phyloP scores from a whole-genome alignment of 805 yeast genomes.

The Zygotorulaspora sp. region DNA sequence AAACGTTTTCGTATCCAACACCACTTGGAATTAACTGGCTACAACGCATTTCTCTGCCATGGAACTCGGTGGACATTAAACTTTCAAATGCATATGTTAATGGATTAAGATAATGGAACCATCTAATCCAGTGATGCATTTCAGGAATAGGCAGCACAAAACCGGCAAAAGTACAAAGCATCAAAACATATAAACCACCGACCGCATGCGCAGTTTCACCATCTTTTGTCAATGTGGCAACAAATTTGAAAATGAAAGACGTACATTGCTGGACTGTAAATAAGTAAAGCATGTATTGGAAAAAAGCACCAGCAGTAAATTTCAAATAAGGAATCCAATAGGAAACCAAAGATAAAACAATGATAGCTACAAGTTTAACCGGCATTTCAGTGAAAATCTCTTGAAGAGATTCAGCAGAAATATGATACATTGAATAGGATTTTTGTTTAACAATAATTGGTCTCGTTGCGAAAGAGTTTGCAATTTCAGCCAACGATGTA shows the following conservation, averaged over 20 bases:
- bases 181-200: conserved; percentile 51
- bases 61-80: conserved; percentile 54
- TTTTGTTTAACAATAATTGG: conserved; percentile 62
- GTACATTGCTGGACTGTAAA: conserved; percentile 48
- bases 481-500: conserved; percentile 58
- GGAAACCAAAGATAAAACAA: conserved; percentile 43
- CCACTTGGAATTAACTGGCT: conserved; percentile 49
- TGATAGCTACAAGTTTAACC: conserved; percentile 46
- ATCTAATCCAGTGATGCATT: conserved; percentile 61
- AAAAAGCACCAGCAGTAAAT: conserved; percentile 51
- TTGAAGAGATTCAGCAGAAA: conserved; percentile 60
- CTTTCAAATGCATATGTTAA: conserved; percentile 48
- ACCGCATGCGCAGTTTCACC: conserved; percentile 54
- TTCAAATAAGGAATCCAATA: conserved; percentile 53
- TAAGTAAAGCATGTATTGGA: conserved; percentile 45
- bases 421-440: conserved; percentile 57
- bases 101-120: conserved; percentile 50
- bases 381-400: conserved; percentile 55
- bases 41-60: conserved; percentile 50
- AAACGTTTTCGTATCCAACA: conserved; percentile 45
- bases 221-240: conserved; percentile 49
- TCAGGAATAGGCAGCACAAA: conserved; percentile 43
- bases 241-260: conserved; percentile 49
- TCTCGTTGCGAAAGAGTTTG: conserved; percentile 54
- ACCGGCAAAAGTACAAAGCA: conserved; percentile 55